Base-by-base conservation (phyloP, 495 filamentous ascomycete genomes). In the Lophiotrema nucula region DNA sequence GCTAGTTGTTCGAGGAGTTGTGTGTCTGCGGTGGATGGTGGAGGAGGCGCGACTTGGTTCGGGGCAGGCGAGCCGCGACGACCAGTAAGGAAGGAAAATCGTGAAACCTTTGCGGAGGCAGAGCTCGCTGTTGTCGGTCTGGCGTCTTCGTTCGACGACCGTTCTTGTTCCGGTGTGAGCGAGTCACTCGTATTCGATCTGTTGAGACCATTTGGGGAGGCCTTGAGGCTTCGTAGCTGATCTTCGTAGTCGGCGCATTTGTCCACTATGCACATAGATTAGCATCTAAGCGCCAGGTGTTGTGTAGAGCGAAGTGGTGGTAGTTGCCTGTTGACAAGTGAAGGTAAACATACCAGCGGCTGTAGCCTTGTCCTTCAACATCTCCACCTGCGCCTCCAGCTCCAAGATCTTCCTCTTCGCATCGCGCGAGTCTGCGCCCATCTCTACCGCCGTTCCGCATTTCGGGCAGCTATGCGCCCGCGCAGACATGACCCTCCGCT, bases 171-270 rank as follows among this genome's bases (percentile, higher is more conserved):
- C 37, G 65, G 64, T 35, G 50, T 62, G 39, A 54, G 65, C 1
- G 57, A 45, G 5, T 58, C 46, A 19, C 53, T 38, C 15, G 58
- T 61, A 19, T 61, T 55, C 16, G 50, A 47, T 27, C 58, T 49
- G 6, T 15, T n/a, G 48, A 53, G 56, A n/a, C 23, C 37, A 3
- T 38, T 56, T 23, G 25, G 52, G 59, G 61, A 28, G 22, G 80
- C 69, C 19, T 84, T 83, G 48, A 91, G 78, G 27, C 78, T 78
- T 55, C 79, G 80, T 6, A 96, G 73, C 73, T 96, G 89, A 70
- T 95, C 89, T 80, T 98, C 93, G 80, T 96, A 96, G 75, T 96
- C 89, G 67, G 90, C 88, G 72, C 90, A 84, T 76, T 89, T 88
- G 74, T 90, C 85, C 53, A 78, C 81, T 84, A 63, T 67, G 27